phyloP scores from a whole-genome alignment of 164 flowering plant genomes.

The Paratinospora sagittata region DNA sequence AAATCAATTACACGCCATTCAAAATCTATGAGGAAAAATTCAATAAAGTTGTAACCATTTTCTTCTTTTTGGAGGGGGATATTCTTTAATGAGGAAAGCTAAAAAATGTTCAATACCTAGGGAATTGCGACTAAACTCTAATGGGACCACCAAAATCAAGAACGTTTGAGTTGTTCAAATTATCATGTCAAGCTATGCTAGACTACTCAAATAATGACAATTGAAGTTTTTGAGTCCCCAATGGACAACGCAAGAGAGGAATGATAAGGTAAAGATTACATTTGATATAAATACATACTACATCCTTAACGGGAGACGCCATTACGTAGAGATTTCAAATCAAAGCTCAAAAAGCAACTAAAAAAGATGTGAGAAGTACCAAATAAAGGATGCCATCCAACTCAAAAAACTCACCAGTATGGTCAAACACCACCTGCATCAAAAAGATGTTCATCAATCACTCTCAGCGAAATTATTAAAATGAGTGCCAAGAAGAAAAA shows the following conservation, averaged over 20 bases:
- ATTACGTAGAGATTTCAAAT: background rate
- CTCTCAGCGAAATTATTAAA: background rate
- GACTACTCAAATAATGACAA: background rate
- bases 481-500: background rate
- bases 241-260: background rate
- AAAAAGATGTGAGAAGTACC: slow-evolving; percentile 5
- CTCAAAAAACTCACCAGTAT: slow-evolving; percentile 65
- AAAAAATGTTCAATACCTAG: background rate
- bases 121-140: background rate
- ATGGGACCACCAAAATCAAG: background rate
- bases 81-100: background rate
- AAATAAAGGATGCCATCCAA: slow-evolving; percentile 8
- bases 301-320: background rate
- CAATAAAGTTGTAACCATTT: too few relatives aligned
- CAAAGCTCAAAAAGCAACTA: background rate
- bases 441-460: slow-evolving; percentile 14
- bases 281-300: background rate
- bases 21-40: too few relatives aligned
- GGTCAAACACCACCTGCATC: slow-evolving; percentile 94
- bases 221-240: background rate
- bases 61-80: too few relatives aligned
- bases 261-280: background rate
- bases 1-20: too few relatives aligned
- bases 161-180: background rate
- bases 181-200: background rate